Conservation (phyloP, 257 asterid genomes). For the Linaria vulgaris region DNA sequence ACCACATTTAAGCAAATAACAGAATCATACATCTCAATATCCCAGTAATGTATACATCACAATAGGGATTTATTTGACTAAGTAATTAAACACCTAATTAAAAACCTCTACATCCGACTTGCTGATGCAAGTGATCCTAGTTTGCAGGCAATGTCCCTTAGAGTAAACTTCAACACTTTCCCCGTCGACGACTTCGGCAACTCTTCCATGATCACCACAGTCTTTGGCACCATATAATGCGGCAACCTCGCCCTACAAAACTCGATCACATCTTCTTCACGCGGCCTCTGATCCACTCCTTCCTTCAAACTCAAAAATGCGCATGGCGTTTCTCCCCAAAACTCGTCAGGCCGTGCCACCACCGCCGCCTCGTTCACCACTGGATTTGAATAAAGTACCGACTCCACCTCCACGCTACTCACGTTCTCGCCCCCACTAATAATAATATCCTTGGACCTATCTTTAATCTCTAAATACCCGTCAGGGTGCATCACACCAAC, state of each 20-base stretch:
- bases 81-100: too few relatives aligned
- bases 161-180: conserved; percentile 5
- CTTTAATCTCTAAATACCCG: conserved; percentile 9
- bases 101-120: conserved; percentile 12
- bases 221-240: conserved; percentile 16
- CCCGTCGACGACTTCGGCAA: conserved; percentile 9
- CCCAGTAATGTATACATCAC: too few relatives aligned
- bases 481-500: conserved; percentile 17
- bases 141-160: conserved; percentile 10
- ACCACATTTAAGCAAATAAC: too few relatives aligned
- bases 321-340: conserved; percentile 7
- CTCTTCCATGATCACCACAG: conserved; percentile 5
- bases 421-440: conserved; percentile 10
- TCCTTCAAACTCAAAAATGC: conserved; percentile 10
- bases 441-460: conserved; percentile 6
- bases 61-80: too few relatives aligned
- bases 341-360: conserved; percentile 18
- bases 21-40: too few relatives aligned
- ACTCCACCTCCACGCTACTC: conserved; percentile 9
- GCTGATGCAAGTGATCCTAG: conserved; percentile 2
- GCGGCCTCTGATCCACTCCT: background rate
- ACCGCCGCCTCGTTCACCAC: conserved; percentile 17
- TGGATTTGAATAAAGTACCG: conserved; percentile 4
- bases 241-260: conserved; percentile 17
- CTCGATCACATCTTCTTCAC: conserved; percentile 3